Base-by-base conservation (phyloP, 176 grass and related monocot genomes). In the Zea luxurians region DNA sequence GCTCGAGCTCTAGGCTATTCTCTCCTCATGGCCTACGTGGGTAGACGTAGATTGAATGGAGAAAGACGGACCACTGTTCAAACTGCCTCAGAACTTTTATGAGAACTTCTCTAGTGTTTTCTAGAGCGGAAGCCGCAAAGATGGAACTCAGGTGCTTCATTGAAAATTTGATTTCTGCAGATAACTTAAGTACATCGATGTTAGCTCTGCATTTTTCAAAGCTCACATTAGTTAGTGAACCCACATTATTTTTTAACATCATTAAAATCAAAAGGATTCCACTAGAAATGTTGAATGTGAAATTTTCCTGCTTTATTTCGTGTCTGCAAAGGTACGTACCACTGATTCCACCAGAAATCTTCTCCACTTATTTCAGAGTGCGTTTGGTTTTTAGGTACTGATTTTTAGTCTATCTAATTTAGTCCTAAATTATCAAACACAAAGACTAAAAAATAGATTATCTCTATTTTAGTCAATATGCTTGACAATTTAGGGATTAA, bases 1-100 rank as follows among this genome's bases (percentile, higher is more conserved):
- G 79, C 85, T 54, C 46, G 73, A 44, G 73, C 79, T 45, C 38
- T 77, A 1, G 73, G 79, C 13, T 87, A 72, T 52, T 68, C 65
- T 7, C 38, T 87, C 2, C 73, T 73, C 52, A 61, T 77, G 46
- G 78, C 78, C 0, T 72, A 77, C 27, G 16, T 2, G 15, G 69
- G 75, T 54, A 47, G 48, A 67, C 27, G 75, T 54, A 47, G 48
- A 67, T 38, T 49, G 2, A 44, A 79, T 6, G 80, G 68, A 38
- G 63, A 62, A 27, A 27, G 27, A 27, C 16, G 4, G 40, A 5
- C 36, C 86, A 38, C 7, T 80, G 4, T 38, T 75, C 10, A 47
- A 61, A 8, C 45, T 88, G 2, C 70, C 81, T 5, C 44, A 21
- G 44, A 4, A 13, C 45, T 84, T 88, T 40, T 45, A 8, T 27